Percentiles rank a stretch among this genome's conserved stretches.
phyloP scores from a whole-genome alignment of 345 rosid genomes.

The Camelina hispida region DNA sequence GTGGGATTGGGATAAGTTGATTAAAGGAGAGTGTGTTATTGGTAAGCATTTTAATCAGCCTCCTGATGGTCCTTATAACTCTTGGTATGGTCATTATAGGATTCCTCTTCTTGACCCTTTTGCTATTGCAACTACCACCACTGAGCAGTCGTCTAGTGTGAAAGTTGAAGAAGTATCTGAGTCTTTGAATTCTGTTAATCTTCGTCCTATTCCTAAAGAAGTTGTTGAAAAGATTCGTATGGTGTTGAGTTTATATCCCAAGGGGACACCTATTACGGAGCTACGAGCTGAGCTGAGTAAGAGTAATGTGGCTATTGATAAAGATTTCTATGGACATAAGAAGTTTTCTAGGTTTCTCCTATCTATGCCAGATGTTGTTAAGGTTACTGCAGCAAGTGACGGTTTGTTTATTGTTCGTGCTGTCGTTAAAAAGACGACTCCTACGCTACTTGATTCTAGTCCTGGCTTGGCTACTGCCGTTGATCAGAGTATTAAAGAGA shows the following conservation, averaged over 20 bases:
- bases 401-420: slow-evolving; percentile 52
- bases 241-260: slow-evolving; percentile 56
- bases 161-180: slow-evolving; percentile 44
- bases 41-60: slow-evolving; percentile 85
- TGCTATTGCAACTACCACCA: slow-evolving; percentile 37
- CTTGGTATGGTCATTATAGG: slow-evolving; percentile 94
- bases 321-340: slow-evolving; percentile 70
- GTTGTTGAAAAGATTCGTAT: slow-evolving; percentile 56
- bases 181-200: slow-evolving; percentile 19
- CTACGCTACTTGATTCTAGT: slow-evolving; percentile 30
- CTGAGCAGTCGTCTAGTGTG: slow-evolving; percentile 37
- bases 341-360: slow-evolving; percentile 64
- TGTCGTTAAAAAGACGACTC: slow-evolving; percentile 32
- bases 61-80: slow-evolving; percentile 94
- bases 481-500: slow-evolving; percentile 28
- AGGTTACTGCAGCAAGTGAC: slow-evolving; percentile 46
- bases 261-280: slow-evolving; percentile 58
- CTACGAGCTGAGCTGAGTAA: slow-evolving; percentile 60
- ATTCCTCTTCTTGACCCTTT: slow-evolving; percentile 75
- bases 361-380: slow-evolving; percentile 68
- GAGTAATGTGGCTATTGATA: slow-evolving; percentile 52
- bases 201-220: slow-evolving; percentile 54
- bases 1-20: slow-evolving; percentile 85
- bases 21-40: slow-evolving; percentile 58
- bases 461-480: slow-evolving; percentile 12